These are phyloP conservation scores for Mucor lusitanicus DNA, from an alignment of 371 early-diverging fungal genomes.

Conservation along the genomic window DNA sequence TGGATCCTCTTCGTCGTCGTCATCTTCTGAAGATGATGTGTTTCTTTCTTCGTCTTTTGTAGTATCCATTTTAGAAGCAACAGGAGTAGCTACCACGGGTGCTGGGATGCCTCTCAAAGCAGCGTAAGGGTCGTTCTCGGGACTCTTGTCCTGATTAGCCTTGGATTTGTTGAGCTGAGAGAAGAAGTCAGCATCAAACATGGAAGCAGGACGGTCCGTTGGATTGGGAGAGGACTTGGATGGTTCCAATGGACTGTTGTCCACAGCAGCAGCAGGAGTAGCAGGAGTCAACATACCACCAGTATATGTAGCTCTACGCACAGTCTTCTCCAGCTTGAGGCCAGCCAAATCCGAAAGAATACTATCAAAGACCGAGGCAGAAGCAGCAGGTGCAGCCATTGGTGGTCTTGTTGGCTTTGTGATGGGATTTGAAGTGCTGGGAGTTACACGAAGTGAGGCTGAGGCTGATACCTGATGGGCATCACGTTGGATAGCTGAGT, in stretches of 20 bases:
- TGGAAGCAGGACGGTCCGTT: neutral
- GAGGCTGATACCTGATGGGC: conserved; percentile 1
- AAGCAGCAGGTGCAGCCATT: neutral
- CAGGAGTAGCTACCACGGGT: neutral
- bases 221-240: neutral
- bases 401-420: neutral
- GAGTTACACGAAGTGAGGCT: conserved; percentile 15
- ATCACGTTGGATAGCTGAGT: conserved; percentile 2
- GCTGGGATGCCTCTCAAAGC: conserved; percentile 20
- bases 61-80: neutral
- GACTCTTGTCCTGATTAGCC: neutral
- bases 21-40: conserved; percentile 1
- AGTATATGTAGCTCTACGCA: conserved; percentile 29
- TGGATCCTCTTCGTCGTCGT: conserved; percentile 17
- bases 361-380: conserved; percentile 4
- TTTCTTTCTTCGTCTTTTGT: conserved; percentile 1
- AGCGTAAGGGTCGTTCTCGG: conserved; percentile 16
- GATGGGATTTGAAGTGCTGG: conserved; percentile 6
- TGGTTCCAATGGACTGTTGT: neutral
- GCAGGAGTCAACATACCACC: conserved; percentile 36
- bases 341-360: conserved; percentile 37
- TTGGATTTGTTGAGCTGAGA: neutral
- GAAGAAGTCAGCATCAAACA: conserved; percentile 9
- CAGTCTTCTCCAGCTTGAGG: conserved; percentile 18
- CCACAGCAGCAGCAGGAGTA: conserved; percentile 12